A percentile compares a stretch with the other conserved stretches of the same genome.
phyloP scores from a whole-genome alignment of 2,329 filamentous ascomycete species.

The Colletotrichum salicis region DNA sequence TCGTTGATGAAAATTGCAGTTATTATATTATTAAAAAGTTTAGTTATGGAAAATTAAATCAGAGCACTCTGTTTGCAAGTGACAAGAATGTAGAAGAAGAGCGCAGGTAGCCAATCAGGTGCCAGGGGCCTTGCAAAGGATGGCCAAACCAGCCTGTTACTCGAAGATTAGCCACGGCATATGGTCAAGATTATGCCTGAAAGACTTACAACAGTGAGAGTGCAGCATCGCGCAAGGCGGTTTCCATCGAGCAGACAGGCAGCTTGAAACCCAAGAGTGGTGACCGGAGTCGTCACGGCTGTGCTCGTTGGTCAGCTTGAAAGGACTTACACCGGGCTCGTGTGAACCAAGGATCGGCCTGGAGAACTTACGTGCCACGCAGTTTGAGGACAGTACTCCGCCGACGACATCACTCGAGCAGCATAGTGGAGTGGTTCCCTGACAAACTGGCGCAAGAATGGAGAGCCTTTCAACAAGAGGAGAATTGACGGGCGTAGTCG shows the following conservation, averaged over 20 bases:
- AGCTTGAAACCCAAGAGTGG: background rate
- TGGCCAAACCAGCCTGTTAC: background rate
- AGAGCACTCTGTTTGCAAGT: background rate
- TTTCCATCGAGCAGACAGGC: background rate
- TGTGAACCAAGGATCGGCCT: background rate
- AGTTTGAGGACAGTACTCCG: background rate
- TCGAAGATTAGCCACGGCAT: background rate
- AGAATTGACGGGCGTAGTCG: background rate
- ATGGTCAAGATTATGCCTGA: background rate
- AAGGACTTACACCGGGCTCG: too few species aligned
- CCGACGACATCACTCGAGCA: background rate
- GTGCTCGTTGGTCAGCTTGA: background rate
- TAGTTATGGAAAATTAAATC: background rate
- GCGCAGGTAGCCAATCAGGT: background rate
- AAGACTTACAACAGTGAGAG: slow-evolving; percentile 5
- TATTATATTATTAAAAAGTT: slow-evolving; percentile 32
- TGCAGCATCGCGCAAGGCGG: slow-evolving; percentile 1
- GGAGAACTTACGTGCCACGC: slow-evolving; percentile 1
- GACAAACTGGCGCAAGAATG: background rate
- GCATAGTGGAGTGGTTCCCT: background rate
- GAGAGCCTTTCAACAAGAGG: background rate
- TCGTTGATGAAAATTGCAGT: slow-evolving; percentile 38
- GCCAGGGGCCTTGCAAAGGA: background rate
- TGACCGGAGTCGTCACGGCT: background rate
- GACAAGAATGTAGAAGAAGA: background rate